Percentiles rank a stretch among this genome's conserved stretches.
These are phyloP conservation scores for Cystoderma amianthinum DNA, from an alignment of 768 basidiomycete genomes.

Conservation along the genomic window DNA sequence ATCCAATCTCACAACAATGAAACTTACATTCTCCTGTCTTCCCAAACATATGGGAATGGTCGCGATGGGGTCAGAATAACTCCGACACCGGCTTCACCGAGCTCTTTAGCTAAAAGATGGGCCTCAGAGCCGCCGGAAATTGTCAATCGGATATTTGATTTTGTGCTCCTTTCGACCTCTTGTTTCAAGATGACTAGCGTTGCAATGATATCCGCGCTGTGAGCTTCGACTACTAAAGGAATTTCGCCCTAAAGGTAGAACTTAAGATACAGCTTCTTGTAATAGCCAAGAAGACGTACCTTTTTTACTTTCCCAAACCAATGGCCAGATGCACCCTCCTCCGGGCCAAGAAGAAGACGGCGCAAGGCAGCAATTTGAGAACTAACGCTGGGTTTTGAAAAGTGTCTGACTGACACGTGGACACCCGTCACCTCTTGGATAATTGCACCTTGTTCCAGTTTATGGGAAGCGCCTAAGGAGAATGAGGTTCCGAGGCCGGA, in stretches of 20 bases:
- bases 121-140: slow-evolving; percentile 65
- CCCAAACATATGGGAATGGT: slow-evolving; percentile 72
- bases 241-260: slow-evolving; percentile 44
- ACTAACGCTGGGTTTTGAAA: slow-evolving; percentile 54
- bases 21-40: slow-evolving; percentile 55
- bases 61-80: slow-evolving; percentile 47
- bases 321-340: slow-evolving; percentile 26
- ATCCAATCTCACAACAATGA: neutral
- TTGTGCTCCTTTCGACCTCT: slow-evolving; percentile 45
- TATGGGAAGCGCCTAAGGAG: slow-evolving; percentile 51
- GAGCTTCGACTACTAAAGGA: slow-evolving; percentile 67
- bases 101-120: slow-evolving; percentile 61
- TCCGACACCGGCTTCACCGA: slow-evolving; percentile 42
- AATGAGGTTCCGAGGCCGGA: slow-evolving; percentile 63
- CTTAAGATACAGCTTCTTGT: neutral
- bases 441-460: slow-evolving; percentile 55
- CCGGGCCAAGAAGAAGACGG: slow-evolving; percentile 45
- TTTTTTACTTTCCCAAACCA: slow-evolving; percentile 40
- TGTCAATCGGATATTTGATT: slow-evolving; percentile 43
- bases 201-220: slow-evolving; percentile 80
- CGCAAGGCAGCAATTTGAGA: slow-evolving; percentile 77
- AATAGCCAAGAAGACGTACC: slow-evolving; percentile 18
- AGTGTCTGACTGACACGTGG: slow-evolving; percentile 55
- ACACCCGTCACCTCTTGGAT: slow-evolving; percentile 58
- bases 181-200: slow-evolving; percentile 64